Base-by-base conservation (phyloP, 2,329 filamentous ascomycete species). In the Calonectria fujianensis region DNA sequence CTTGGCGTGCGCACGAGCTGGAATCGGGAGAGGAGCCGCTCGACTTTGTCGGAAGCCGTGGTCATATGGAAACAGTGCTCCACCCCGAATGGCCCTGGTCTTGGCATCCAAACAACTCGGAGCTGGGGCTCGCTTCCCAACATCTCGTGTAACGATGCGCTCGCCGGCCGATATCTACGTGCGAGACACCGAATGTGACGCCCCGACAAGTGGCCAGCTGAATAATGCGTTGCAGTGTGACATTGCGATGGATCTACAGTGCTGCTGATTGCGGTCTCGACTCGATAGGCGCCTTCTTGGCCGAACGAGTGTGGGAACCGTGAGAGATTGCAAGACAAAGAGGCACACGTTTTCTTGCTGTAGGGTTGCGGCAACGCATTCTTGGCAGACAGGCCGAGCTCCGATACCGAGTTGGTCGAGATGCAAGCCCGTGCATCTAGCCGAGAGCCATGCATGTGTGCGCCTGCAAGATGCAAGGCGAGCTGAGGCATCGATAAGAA, bases 1-100 rank as follows among this genome's bases (percentile, higher is more conserved):
- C 67, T 72, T 16, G 59, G 51, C 52, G n/a, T 78, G 72, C 52
- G 39, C 27, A 76, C 57, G 57, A 79, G 64, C 65, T 59, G 64
- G 72, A 61, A 77, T 27, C 37, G 29, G 65, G 68, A n/a, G 69
- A 45, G 48, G 59, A 35, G 52, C 57, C 32, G 20, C 13, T 74
- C 45, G 64, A 48, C 13, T 61, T 67, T 69, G 69, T 73, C 41
- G 72, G 54, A 39, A 52, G 45, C 37, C 29, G 54, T 61, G 65
- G 52, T 70, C 48, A 57, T 71, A 57, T 48, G 48, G 45, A 57
- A 75, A 70, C 16, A 70, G 59, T 64, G 37, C 67, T n/a, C 65
- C 57, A 51, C 66, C 32, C 48, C 71, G 14, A 50, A 65, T 48
- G 45, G 31, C n/a, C 20, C 35, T 20, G 14, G 1, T 41, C 24